Base-by-base conservation (phyloP, 2,329 filamentous ascomycete genomes). In the Orbilia brochopaga region DNA sequence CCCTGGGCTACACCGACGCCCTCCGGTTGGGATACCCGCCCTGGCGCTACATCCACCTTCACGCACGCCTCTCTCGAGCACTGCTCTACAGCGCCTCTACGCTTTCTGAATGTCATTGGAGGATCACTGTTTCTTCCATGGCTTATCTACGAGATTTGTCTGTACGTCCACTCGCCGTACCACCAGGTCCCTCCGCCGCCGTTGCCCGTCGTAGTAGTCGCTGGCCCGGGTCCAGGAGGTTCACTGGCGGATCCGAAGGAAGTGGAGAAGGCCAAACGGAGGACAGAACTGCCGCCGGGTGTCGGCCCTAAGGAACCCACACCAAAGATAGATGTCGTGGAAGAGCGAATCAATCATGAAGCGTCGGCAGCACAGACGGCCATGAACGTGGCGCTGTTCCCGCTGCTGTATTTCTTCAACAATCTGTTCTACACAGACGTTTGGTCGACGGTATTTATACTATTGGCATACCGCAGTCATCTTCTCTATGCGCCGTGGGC, bases 341-440 rank as follows among this genome's bases (percentile, higher is more conserved):
- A 66, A 23, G 62, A 66, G 40, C 56, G 63, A 4, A 58, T 73
- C 30, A 63, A 73, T n/a, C 27, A 66, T 40, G 69, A 73, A 55
- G 57, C 61, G 11, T 62, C 52, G 63, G 77, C 81, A 2, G 78
- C 84, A 24, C 86, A 91, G 75, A 87, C 86, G 0, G 89, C 88
- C 1, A 77, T 94, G 75, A 96, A 97, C 75, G 85, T 96, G 44
- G 87, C 87, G 17, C 82, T 96, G 0, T 97, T 97, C 73, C 94
- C 94, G 0, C 86, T 92, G 0, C 79, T 99, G 0, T 97, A 96
- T 83, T 99, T 99, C 83, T 99, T 99, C 80, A 94, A 91, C 0
- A 92, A 87, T 0, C 82, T 99, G 6, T 99, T 96, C 79, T 99
- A 99, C 79, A 99, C 94, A 0, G 94, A 99, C 79, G 85, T 97